Percentiles rank a stretch among this genome's conserved stretches.
Conservation (phyloP, 1,139 yeast genomes). For the Geotrichum aggregatum region DNA sequence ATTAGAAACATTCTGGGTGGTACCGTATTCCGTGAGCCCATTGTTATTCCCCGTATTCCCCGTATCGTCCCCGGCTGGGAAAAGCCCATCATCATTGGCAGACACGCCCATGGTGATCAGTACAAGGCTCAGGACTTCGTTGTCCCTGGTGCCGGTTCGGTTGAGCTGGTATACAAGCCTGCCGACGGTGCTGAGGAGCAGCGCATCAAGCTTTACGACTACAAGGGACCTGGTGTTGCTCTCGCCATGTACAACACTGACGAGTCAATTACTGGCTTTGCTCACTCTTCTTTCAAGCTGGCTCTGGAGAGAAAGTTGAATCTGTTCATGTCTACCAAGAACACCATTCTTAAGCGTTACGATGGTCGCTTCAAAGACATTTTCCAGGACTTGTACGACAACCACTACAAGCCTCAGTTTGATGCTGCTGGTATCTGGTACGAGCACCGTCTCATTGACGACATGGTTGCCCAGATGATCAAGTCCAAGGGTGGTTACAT, state of each 20-base stretch:
- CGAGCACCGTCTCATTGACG: slow-evolving; percentile 94
- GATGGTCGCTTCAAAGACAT: slow-evolving; percentile 95
- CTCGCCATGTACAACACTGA: slow-evolving; percentile 94
- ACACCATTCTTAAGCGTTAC: slow-evolving; percentile 86
- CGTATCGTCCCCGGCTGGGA: slow-evolving; percentile 91
- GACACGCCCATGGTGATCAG: slow-evolving; percentile 97
- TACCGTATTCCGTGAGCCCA: slow-evolving; percentile 94
- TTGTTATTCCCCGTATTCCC: slow-evolving; percentile 84
- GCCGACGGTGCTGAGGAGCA: slow-evolving; percentile 55
- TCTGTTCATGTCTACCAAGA: slow-evolving; percentile 82
- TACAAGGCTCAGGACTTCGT: slow-evolving; percentile 87
- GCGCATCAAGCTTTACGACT: slow-evolving; percentile 64
- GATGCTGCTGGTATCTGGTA: slow-evolving; percentile 82
- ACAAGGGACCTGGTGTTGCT: slow-evolving; percentile 76
- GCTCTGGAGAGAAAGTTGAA: slow-evolving; percentile 76
- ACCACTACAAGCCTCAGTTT: slow-evolving; percentile 62
- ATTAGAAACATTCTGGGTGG: slow-evolving; percentile 93
- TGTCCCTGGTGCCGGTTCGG: slow-evolving; percentile 71
- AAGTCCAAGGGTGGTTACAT: slow-evolving; percentile 92
- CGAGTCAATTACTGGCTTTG: slow-evolving; percentile 83
- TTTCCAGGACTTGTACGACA: slow-evolving; percentile 74
- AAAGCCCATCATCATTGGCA: slow-evolving; percentile 89
- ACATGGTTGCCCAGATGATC: slow-evolving; percentile 98
- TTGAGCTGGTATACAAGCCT: slow-evolving; percentile 77
- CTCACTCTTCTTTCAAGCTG: slow-evolving; percentile 87